Percentiles rank a stretch among this genome's conserved stretches.
phyloP scores from a whole-genome alignment of 2,329 filamentous ascomycete genomes.

The Blumeria graminis region DNA sequence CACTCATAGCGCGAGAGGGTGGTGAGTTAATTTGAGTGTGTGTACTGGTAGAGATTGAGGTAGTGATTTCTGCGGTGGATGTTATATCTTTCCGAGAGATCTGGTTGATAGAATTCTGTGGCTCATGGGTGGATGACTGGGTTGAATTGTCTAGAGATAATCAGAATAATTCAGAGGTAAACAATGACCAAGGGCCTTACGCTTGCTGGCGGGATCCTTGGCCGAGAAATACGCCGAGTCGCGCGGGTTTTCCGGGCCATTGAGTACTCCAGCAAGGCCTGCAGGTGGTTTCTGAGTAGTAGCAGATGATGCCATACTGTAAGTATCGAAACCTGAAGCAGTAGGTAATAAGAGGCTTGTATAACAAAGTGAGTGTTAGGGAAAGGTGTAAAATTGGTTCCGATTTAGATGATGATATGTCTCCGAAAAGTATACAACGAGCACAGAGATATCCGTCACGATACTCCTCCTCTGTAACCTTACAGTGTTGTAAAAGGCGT shows the following conservation, averaged over 20 bases:
- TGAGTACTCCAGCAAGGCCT: conserved; percentile 26
- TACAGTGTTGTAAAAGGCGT: no score
- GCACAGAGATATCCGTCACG: no score
- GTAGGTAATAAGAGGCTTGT: no score
- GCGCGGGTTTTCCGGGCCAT: conserved; percentile 24
- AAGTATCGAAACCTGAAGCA: no score
- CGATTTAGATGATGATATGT: no score
- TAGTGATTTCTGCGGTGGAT: conserved; percentile 30
- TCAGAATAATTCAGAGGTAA: conserved; percentile 4
- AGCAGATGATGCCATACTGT: background rate
- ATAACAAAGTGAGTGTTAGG: no score
- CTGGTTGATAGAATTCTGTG: background rate
- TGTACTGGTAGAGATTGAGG: conserved; percentile 25
- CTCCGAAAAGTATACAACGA: no score
- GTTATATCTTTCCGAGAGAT: conserved; percentile 21
- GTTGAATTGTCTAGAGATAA: conserved; percentile 8
- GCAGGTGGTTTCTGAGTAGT: conserved; percentile 15
- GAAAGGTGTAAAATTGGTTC: no score
- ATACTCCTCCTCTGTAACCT: no score
- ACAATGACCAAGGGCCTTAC: conserved; percentile 15
- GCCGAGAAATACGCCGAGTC: conserved; percentile 27
- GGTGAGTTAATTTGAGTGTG: conserved; percentile 28
- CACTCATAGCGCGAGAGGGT: conserved; percentile 34
- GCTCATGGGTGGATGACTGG: conserved; percentile 3
- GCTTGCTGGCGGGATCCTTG: conserved; percentile 23